phyloP scores from a whole-genome alignment of 2,329 filamentous ascomycete species.

The Trichophyton rubrum region DNA sequence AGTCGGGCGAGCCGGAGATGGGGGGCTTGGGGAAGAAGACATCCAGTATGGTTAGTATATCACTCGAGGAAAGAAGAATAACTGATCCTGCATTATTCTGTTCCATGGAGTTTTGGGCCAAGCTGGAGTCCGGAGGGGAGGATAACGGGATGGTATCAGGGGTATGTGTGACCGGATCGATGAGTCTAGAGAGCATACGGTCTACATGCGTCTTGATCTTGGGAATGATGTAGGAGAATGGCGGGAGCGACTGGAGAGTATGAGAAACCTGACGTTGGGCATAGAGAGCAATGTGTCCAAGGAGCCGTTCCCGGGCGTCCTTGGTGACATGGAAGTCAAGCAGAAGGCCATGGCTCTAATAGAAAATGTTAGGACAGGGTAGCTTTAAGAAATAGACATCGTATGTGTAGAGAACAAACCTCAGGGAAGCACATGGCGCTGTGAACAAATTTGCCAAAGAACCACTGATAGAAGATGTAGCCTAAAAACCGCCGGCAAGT shows the following conservation, averaged over 20 bases:
- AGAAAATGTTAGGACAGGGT: neutral
- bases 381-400: no score
- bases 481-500: slow-evolving; percentile 62
- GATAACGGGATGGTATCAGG: neutral
- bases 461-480: slow-evolving; percentile 81
- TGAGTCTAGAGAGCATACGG: slow-evolving; percentile 23
- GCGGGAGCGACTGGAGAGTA: slow-evolving; percentile 51
- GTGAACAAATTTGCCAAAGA: slow-evolving; percentile 77
- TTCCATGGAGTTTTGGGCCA: slow-evolving; percentile 4
- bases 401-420: slow-evolving; percentile 34
- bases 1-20: slow-evolving; percentile 14
- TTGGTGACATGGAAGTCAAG: slow-evolving; percentile 86
- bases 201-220: slow-evolving; percentile 26
- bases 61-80: slow-evolving; percentile 47
- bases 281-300: slow-evolving; percentile 63
- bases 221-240: slow-evolving; percentile 26
- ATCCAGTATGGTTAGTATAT: slow-evolving; percentile 68
- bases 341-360: slow-evolving; percentile 50
- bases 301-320: slow-evolving; percentile 66
- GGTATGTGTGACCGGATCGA: neutral
- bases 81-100: neutral
- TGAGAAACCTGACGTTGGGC: slow-evolving; percentile 70
- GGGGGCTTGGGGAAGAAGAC: slow-evolving; percentile 55
- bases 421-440: slow-evolving; percentile 82
- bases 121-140: neutral